Percentiles rank a stretch among this genome's conserved stretches.
Evolutionary conservation across 1,139 yeast genomes (phyloP).

Genomic region (Geotrichum histeridarum): DNA sequence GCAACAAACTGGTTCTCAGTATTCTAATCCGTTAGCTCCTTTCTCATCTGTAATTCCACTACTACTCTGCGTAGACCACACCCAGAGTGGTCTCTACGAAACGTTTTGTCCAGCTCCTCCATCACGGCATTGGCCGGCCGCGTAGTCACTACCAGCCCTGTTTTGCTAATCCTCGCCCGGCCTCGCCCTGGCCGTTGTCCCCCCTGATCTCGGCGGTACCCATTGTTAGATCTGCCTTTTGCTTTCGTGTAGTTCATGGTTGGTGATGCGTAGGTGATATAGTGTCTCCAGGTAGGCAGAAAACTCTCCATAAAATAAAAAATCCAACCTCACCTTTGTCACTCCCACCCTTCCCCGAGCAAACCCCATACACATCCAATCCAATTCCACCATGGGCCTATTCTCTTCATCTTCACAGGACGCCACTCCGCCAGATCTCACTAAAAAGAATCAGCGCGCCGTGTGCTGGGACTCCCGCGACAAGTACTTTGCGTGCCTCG

Average conservation of each 20-base stretch:
- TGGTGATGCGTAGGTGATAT: not conserved
- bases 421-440: conserved; percentile 41
- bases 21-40: not conserved
- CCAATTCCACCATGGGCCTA: conserved; percentile 36
- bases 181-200: not conserved
- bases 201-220: not conserved
- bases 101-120: conserved; percentile 7
- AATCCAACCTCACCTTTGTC: not conserved
- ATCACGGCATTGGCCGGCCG: conserved; percentile 6
- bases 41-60: not conserved
- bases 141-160: conserved; percentile 4
- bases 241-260: not conserved
- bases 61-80: not conserved
- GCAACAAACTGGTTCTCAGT: conserved; percentile 11
- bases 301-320: too few relatives aligned
- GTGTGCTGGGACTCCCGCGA: conserved; percentile 70
- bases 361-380: not conserved
- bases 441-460: conserved; percentile 48
- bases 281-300: not conserved
- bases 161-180: not conserved
- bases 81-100: not conserved
- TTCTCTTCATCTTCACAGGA: conserved; percentile 32
- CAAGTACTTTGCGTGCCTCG: conserved; percentile 53
- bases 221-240: not conserved
- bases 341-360: not conserved